These are phyloP conservation scores for Podaxis sp. DNA, from an alignment of 768 basidiomycete species.

Conservation along the genomic window DNA sequence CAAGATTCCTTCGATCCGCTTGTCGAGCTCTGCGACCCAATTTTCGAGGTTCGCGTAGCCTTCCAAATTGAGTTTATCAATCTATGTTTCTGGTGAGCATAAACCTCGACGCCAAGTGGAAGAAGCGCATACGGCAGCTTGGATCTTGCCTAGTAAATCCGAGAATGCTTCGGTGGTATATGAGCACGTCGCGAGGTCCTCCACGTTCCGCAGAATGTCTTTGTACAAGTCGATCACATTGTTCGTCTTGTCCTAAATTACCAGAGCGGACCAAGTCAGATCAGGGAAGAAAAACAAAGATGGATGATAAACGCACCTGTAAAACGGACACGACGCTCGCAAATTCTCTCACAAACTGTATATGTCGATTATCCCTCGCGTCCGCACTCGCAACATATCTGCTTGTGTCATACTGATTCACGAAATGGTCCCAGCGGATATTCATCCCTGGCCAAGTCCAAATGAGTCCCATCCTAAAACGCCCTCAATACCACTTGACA, in stretches of 20 bases:
- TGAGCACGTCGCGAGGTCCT: conserved; percentile 82
- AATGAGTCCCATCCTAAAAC: not conserved
- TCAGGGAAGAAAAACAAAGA: not conserved
- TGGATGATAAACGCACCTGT: conserved; percentile 46
- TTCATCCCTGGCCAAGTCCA: conserved; percentile 65
- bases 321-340: conserved; percentile 89
- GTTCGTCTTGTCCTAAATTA: conserved; percentile 83
- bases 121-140: conserved; percentile 63
- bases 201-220: conserved; percentile 79
- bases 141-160: conserved; percentile 71
- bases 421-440: conserved; percentile 95
- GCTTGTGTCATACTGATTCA: conserved; percentile 86
- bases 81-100: conserved; percentile 35
- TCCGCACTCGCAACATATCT: conserved; percentile 73
- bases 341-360: conserved; percentile 93
- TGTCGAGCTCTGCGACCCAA: conserved; percentile 37
- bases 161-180: conserved; percentile 84
- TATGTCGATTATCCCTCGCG: conserved; percentile 79
- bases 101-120: not conserved
- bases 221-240: conserved; percentile 87
- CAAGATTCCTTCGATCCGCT: conserved; percentile 38
- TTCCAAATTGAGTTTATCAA: conserved; percentile 92
- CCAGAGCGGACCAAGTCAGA: not conserved
- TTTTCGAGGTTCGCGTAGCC: conserved; percentile 92
- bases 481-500: conserved; percentile 17